Base-by-base conservation (phyloP, 2,329 filamentous ascomycete species). In the Beauveria asiatica region DNA sequence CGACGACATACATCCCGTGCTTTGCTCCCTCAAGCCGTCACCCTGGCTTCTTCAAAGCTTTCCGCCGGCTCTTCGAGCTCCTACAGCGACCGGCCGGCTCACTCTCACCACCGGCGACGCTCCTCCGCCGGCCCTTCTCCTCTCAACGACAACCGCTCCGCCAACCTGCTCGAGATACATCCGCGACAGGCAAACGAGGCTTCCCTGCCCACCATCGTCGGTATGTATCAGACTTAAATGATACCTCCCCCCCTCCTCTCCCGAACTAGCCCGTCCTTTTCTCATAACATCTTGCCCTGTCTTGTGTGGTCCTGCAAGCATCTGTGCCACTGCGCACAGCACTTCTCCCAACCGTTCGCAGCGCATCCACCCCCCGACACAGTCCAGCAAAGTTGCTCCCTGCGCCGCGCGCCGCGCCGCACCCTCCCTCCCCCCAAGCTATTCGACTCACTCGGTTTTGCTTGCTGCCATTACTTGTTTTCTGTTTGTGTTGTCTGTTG, bases 21-120 rank as follows among this genome's bases (percentile, higher is more conserved):
- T 57, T 62, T 44, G 45, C 46, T 45, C 45, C 27, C 67, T 59
- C 63, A 59, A 46, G 63, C 65, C 66, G 64, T 65, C 73, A 80
- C 74, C 66, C 78, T 84, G 81, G 81, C 79, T 74, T 75, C 78
- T 66, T 70, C 75, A 74, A 76, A 73, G 64, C 70, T 74, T 65
- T 71, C 74, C 67, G 75, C 77, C 66, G 80, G 80, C 70, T 80
- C 82, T 62, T 83, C 82, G 73, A 75, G 73, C 72, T 81, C 80
- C 67, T 78, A 76, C 67, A 78, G 75, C 74, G 78, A 79, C 71
- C 73, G 75, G 65, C 76, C 78, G 63, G 68, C 71, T 59, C 74
- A 74, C 62, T 76, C 75, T 53, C 78, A 82, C 66, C 79, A 80
- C 67, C 75, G 79, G 67, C 74, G 79, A 67, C 76, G 76, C 70